These are phyloP conservation scores for Epichloe sp. DNA, from an alignment of 2,329 filamentous ascomycete genomes.

Conservation along the genomic window DNA sequence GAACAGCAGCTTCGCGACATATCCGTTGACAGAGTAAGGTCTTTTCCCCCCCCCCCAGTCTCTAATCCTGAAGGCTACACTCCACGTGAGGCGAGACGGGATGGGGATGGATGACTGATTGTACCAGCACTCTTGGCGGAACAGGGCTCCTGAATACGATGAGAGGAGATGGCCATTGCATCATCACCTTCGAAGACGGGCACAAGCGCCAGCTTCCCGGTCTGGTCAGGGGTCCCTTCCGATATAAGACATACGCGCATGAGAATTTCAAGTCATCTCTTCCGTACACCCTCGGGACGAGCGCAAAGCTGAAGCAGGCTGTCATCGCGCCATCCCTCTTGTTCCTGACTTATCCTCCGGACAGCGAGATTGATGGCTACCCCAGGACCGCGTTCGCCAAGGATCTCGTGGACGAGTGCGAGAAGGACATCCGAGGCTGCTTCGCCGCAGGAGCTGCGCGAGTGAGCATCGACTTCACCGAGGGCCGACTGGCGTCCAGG, in stretches of 20 bases:
- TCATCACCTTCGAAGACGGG: conserved; percentile 7
- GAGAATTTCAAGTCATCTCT: conserved; percentile 4
- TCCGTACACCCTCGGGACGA: conserved; percentile 2
- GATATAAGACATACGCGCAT: conserved; percentile 6
- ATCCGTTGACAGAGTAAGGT: conserved; percentile 5
- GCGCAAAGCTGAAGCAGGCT: conserved; percentile 5
- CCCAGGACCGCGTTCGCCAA: conserved; percentile 2
- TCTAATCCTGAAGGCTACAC: background rate
- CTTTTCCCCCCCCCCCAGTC: background rate
- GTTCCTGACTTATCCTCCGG: conserved; percentile 5
- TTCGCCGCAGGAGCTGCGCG: conserved; percentile 6
- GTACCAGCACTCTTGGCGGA: conserved; percentile 5
- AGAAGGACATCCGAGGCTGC: conserved; percentile 8
- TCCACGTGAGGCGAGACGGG: background rate
- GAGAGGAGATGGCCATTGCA: conserved; percentile 5
- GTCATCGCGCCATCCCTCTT: conserved; percentile 7
- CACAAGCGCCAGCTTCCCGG: conserved; percentile 7
- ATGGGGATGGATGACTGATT: background rate
- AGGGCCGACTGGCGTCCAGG: conserved; percentile 6
- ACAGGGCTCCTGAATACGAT: conserved; percentile 3
- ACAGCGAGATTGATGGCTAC: conserved; percentile 6
- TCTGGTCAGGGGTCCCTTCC: conserved; percentile 6
- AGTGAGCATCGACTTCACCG: conserved; percentile 8
- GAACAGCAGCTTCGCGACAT: conserved; percentile 7
- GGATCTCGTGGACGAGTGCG: conserved; percentile 7